phyloP scores from a whole-genome alignment of 2,329 filamentous ascomycete species.

The Xylaria sp. region DNA sequence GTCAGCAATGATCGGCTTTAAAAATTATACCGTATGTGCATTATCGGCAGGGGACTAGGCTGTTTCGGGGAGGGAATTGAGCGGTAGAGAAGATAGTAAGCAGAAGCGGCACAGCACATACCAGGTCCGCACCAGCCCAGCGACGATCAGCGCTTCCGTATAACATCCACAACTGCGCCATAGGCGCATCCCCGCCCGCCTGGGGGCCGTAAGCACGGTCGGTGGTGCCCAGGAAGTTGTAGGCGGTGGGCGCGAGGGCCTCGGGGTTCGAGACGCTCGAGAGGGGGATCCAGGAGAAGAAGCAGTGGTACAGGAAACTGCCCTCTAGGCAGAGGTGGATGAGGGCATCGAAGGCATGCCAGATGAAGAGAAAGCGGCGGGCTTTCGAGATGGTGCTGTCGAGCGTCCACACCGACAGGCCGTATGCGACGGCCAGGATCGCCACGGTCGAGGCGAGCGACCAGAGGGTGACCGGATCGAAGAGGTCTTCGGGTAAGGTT shows the following conservation, averaged over 20 bases:
- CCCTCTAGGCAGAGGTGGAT: slow-evolving; percentile 94
- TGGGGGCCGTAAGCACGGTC: slow-evolving; percentile 66
- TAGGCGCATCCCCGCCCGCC: slow-evolving; percentile 62
- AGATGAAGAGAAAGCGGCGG: slow-evolving; percentile 84
- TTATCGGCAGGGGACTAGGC: neutral
- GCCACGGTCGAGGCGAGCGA: slow-evolving; percentile 66
- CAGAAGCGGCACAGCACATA: slow-evolving; percentile 44
- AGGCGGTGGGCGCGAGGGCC: slow-evolving; percentile 59
- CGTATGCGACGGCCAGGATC: slow-evolving; percentile 62
- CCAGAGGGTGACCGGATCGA: slow-evolving; percentile 68
- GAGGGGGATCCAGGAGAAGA: slow-evolving; percentile 69
- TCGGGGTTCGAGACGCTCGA: slow-evolving; percentile 49
- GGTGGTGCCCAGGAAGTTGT: slow-evolving; percentile 61
- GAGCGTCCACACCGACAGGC: slow-evolving; percentile 58
- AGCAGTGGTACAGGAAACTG: slow-evolving; percentile 91
- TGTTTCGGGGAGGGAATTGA: slow-evolving; percentile 15
- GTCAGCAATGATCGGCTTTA: slow-evolving; percentile 5
- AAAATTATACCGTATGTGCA: neutral
- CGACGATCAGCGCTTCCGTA: slow-evolving; percentile 71
- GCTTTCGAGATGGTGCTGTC: slow-evolving; percentile 58
- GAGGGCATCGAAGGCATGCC: slow-evolving; percentile 92
- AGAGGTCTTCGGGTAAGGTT: slow-evolving; percentile 63
- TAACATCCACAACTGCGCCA: slow-evolving; percentile 74
- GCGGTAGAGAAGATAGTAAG: slow-evolving; percentile 18
- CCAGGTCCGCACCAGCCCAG: slow-evolving; percentile 71